A percentile compares a stretch with the other conserved stretches of the same genome.
These are phyloP conservation scores for Trichaptum fuscoviolaceum DNA, from an alignment of 768 basidiomycete genomes.

Conservation along the genomic window DNA sequence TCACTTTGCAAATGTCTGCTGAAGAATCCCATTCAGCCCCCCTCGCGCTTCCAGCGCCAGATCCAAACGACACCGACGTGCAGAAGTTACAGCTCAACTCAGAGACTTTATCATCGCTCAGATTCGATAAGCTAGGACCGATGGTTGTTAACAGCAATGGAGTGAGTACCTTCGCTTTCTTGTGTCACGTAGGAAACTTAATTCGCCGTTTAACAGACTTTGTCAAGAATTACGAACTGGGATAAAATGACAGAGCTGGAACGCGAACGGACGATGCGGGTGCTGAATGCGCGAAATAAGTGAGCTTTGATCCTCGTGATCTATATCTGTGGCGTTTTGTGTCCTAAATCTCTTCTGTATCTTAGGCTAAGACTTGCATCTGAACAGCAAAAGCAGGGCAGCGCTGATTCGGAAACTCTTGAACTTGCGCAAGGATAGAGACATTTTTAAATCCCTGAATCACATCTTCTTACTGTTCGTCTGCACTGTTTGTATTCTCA, in stretches of 20 bases:
- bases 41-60: background rate
- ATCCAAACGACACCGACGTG: background rate
- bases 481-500: too few species aligned
- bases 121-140: constrained; percentile 56
- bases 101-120: constrained; percentile 25
- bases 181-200: too few species aligned
- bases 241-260: constrained; percentile 49
- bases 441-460: background rate
- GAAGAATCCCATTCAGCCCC: background rate
- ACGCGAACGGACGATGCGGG: constrained; percentile 49
- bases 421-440: background rate
- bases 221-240: constrained; percentile 67
- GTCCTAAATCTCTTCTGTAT: background rate
- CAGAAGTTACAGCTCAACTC: background rate
- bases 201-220: constrained; percentile 46
- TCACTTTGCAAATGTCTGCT: background rate
- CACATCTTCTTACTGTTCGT: too few species aligned
- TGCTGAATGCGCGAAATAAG: constrained; percentile 51
- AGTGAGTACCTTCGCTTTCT: constrained; percentile 29
- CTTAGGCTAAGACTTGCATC: background rate
- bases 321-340: background rate
- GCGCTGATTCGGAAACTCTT: background rate
- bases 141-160: constrained; percentile 68
- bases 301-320: constrained; percentile 17
- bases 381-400: background rate